Base-by-base conservation (phyloP, 2,329 filamentous ascomycete species). In the Penicillium glabrum region DNA sequence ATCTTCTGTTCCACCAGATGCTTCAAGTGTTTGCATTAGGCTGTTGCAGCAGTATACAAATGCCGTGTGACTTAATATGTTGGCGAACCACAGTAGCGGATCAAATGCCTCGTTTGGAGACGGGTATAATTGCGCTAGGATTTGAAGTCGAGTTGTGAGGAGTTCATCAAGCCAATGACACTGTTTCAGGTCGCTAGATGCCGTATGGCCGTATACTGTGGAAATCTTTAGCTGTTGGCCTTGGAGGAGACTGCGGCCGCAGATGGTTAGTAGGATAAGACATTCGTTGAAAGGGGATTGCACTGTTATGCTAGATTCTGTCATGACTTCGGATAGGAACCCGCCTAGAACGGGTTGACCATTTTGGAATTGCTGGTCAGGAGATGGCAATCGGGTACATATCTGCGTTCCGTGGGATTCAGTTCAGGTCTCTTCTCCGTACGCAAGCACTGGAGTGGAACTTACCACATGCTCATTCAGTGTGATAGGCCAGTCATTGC, bases 301-400 rank as follows among this genome's bases (percentile, higher is more conserved):
- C 33, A 37, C 23, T 31, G 56, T 10, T 37, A 26, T 37, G 56
- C 66, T 2, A 35, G 58, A 13, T 7, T 60, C 48, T 1, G 60
- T 66, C 23, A 71, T 64, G n/a, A 61, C 67, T 50, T 74, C 71
- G 2, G 66, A 62, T n/a, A 75, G 62, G 43, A 72, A 73, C 8
- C 56, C 60, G 13, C 60, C 65, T 8, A 56, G 23, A 1, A 61
- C 52, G 9, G 59, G 62, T 13, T 61, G 54, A 3, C 63, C 66
- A 35, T 61, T 70, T 52, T 72, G 69, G 45, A 75, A 75, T 6
- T 66, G 63, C 0, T 53, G 29, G 31, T 75, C 72, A 11, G 69
- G 67, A 11, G 61, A 64, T 5, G 73, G 72, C 10, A 75, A 66
- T 6, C 71, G 65, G 19, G 70, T 73, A 45, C 49, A 59, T 21